Base-by-base conservation (phyloP, 2,329 filamentous ascomycete genomes). In the Ophiocordyceps polyrhachis-furcata region DNA sequence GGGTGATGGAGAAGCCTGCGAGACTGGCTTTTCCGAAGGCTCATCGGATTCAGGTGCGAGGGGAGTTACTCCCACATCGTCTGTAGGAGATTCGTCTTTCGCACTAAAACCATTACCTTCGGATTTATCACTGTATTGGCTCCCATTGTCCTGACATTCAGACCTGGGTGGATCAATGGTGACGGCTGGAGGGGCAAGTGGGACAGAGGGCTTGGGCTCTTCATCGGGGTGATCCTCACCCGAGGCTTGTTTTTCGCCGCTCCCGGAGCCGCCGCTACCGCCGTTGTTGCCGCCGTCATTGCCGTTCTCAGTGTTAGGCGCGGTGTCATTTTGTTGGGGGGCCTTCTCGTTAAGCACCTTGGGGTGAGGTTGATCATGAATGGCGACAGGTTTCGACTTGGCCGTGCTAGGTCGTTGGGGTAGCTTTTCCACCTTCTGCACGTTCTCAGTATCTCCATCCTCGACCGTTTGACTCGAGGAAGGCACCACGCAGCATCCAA, bases 401-500 rank as follows among this genome's bases (percentile, higher is more conserved):
- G 70, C 68, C 9, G 73, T 74, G 31, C 68, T 62, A 40, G 72
- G 72, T 43, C 73, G 63, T 44, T 67, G 65, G 23, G 71, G 71
- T 40, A 77, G 62, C 56, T 67, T 74, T 52, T 76, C 65, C 51
- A 76, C 62, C 64, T 75, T 74, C 57, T 71, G 76, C 31, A 75
- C 64, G 37, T 74, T 69, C 47, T 74, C 58, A 44, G 50, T 66
- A 47, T 72, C 69, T 44, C 69, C 69, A 46, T 64, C 67, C 42
- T 74, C 69, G 43, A 74, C 61, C 6, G 62, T 57, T 49, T 74
- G 71, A 15, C 70, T 69, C 50, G 73, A 69, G 49, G 80, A 77
- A 43, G 78, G 75, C 38, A 76, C 69, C 45, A 68, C 70, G 58
- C 81, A 84, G 63, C 81, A 85, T 48, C 71, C 76, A 47, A 85